Evolutionary conservation across 805 yeast species (phyloP).

Genomic region (Metschnikowia gelsemii): DNA sequence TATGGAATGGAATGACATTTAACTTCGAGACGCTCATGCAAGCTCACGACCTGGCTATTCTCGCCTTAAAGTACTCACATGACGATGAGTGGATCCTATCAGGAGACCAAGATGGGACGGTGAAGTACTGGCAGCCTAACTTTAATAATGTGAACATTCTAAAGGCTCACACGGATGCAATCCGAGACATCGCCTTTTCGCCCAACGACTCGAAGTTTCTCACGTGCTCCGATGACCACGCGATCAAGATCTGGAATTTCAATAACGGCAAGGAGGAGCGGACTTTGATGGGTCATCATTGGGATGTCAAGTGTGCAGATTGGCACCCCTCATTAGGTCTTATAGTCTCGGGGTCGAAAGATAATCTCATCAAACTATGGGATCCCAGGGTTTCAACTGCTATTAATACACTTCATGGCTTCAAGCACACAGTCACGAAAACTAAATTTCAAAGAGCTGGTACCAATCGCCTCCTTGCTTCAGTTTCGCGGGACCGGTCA

Average conservation of each 20-base stretch:
- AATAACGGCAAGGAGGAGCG: constrained; percentile 83
- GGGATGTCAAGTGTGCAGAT: constrained; percentile 97
- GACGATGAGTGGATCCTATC: constrained; percentile 92
- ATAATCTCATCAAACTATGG: constrained; percentile 90
- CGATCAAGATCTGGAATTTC: constrained; percentile 91
- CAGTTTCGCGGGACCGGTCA: constrained; percentile 86
- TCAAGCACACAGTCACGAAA: constrained; percentile 89
- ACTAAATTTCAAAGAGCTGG: constrained; percentile 85
- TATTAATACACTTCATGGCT: constrained; percentile 81
- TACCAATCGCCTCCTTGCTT: constrained; percentile 68
- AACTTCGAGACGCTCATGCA: constrained; percentile 97
- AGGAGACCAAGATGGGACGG: constrained; percentile 88
- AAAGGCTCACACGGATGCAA: constrained; percentile 71
- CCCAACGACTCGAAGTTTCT: constrained; percentile 90
- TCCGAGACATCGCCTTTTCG: constrained; percentile 83
- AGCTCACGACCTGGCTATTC: constrained; percentile 91
- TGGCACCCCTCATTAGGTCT: constrained; percentile 93
- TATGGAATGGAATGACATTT: constrained; percentile 95
- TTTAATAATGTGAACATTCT: constrained; percentile 90
- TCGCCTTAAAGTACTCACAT: constrained; percentile 77
- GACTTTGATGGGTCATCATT: constrained; percentile 84
- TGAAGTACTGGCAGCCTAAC: constrained; percentile 97
- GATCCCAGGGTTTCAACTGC: constrained; percentile 84
- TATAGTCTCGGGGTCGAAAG: constrained; percentile 91
- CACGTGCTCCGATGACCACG: constrained; percentile 91